Evolutionary conservation across 306 rosid genomes (phyloP).

Genomic region (Carpinus fangiana): DNA sequence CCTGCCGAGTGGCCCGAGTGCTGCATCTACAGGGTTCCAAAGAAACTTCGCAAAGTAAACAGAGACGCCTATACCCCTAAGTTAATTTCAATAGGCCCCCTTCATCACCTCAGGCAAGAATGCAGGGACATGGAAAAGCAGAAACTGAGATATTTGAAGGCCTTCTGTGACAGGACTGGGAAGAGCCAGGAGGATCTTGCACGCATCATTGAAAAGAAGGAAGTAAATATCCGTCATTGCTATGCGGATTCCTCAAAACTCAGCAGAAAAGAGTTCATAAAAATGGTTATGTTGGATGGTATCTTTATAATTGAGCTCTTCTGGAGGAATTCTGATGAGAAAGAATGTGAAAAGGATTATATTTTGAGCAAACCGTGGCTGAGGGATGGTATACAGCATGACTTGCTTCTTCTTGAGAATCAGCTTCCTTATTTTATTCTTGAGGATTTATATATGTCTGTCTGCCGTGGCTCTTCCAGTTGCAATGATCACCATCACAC

Average conservation of each 20-base stretch:
- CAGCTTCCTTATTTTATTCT: slow-evolving; percentile 52
- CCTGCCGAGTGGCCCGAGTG: not conserved
- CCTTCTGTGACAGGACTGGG: rapidly evolving
- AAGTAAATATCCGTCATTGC: not conserved
- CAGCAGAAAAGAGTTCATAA: not conserved
- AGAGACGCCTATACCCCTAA: slow-evolving; percentile 22
- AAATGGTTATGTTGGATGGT: slow-evolving; percentile 11
- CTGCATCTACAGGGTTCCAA: slow-evolving; percentile 20
- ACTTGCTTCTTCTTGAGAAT: slow-evolving; percentile 53
- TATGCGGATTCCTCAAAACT: not conserved
- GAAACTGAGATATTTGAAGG: not conserved
- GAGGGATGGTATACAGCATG: slow-evolving; percentile 33
- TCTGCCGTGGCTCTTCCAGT: too few relatives aligned
- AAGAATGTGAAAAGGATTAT: slow-evolving; percentile 9
- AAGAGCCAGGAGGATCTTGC: not conserved
- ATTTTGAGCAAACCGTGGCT: slow-evolving; percentile 48
- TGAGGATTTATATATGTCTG: slow-evolving; percentile 21
- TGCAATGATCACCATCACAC: too few relatives aligned
- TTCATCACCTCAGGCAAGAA: slow-evolving; percentile 5
- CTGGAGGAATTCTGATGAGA: slow-evolving; percentile 8
- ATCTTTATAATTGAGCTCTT: slow-evolving; percentile 44
- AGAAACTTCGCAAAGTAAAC: slow-evolving; percentile 26
- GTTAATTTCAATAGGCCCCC: slow-evolving; percentile 30
- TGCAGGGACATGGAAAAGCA: slow-evolving; percentile 21
- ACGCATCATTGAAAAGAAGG: not conserved